These are phyloP conservation scores for Setaria italica DNA, from an alignment of 202 grass and related monocot species.

Conservation along the genomic window DNA sequence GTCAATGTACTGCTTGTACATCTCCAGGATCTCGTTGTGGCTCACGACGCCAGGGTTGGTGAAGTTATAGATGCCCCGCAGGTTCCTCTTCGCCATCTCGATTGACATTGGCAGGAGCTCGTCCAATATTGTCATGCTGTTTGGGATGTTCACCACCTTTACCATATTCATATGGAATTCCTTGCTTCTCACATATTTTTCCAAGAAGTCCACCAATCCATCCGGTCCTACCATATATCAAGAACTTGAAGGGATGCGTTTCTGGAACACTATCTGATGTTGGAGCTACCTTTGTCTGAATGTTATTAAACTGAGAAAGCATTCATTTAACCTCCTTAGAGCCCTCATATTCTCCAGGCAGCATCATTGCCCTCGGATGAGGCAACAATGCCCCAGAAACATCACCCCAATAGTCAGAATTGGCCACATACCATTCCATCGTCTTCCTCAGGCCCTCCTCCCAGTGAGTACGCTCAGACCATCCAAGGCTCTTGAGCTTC, in stretches of 20 bases:
- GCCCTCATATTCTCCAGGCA: slow-evolving; percentile 57
- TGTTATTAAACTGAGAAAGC: slow-evolving; percentile 47
- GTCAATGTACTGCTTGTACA: slow-evolving; percentile 74
- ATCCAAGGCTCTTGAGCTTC: slow-evolving; percentile 68
- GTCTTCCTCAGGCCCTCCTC: slow-evolving; percentile 73
- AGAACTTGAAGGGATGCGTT: slow-evolving; percentile 56
- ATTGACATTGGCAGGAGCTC: slow-evolving; percentile 81
- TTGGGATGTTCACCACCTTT: slow-evolving; percentile 84
- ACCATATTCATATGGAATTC: slow-evolving; percentile 66
- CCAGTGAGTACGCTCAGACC: slow-evolving; percentile 63
- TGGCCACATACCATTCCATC: slow-evolving; percentile 70
- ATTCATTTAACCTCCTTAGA: slow-evolving; percentile 62
- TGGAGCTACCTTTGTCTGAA: slow-evolving; percentile 47
- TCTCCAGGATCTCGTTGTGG: slow-evolving; percentile 85
- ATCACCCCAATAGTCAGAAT: slow-evolving; percentile 73
- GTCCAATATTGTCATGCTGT: slow-evolving; percentile 86
- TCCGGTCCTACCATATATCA: slow-evolving; percentile 74
- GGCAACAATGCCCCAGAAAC: slow-evolving; percentile 74
- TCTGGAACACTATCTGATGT: slow-evolving; percentile 36
- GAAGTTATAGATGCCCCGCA: slow-evolving; percentile 78
- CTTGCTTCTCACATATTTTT: slow-evolving; percentile 74
- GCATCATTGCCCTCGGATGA: slow-evolving; percentile 70
- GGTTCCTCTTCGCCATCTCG: slow-evolving; percentile 74
- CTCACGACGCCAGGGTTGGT: slow-evolving; percentile 75
- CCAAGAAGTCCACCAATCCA: slow-evolving; percentile 81